phyloP scores from a whole-genome alignment of 805 yeast genomes.

The Ogataea kodamae region DNA sequence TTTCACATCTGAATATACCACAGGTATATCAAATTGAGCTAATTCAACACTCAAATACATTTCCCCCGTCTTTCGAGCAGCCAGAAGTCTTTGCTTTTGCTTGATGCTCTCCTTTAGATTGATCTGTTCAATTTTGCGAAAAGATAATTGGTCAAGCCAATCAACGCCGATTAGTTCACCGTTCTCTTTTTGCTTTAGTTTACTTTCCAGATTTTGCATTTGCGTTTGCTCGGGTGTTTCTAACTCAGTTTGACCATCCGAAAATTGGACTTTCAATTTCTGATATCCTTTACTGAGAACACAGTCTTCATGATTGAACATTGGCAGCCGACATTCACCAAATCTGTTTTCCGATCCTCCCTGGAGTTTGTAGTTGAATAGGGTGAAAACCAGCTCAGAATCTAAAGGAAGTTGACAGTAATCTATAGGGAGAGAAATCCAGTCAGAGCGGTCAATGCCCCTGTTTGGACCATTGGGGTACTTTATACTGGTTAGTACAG shows the following conservation, averaged over 20 bases:
- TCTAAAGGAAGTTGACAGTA: slow-evolving; percentile 68
- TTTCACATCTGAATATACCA: slow-evolving; percentile 60
- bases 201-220: slow-evolving; percentile 48
- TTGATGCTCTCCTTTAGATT: slow-evolving; percentile 20
- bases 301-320: slow-evolving; percentile 50
- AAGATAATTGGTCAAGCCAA: slow-evolving; percentile 74
- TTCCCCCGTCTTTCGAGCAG: slow-evolving; percentile 15
- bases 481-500: slow-evolving; percentile 18
- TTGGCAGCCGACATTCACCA: slow-evolving; percentile 55
- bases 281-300: slow-evolving; percentile 73
- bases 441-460: slow-evolving; percentile 39
- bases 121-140: slow-evolving; percentile 48
- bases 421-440: slow-evolving; percentile 69
- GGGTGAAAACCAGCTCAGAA: slow-evolving; percentile 53
- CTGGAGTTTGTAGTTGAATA: slow-evolving; percentile 63
- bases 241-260: slow-evolving; percentile 10
- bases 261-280: slow-evolving; percentile 38
- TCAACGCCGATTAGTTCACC: slow-evolving; percentile 58
- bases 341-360: slow-evolving; percentile 47
- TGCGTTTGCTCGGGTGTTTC: slow-evolving; percentile 24
- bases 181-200: slow-evolving; percentile 59
- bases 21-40: slow-evolving; percentile 66
- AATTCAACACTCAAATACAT: slow-evolving; percentile 42
- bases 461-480: slow-evolving; percentile 12
- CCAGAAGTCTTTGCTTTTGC: slow-evolving; percentile 12